These are phyloP conservation scores for Wickerhamia fluorescens DNA, from an alignment of 805 yeast species.

Conservation along the genomic window DNA sequence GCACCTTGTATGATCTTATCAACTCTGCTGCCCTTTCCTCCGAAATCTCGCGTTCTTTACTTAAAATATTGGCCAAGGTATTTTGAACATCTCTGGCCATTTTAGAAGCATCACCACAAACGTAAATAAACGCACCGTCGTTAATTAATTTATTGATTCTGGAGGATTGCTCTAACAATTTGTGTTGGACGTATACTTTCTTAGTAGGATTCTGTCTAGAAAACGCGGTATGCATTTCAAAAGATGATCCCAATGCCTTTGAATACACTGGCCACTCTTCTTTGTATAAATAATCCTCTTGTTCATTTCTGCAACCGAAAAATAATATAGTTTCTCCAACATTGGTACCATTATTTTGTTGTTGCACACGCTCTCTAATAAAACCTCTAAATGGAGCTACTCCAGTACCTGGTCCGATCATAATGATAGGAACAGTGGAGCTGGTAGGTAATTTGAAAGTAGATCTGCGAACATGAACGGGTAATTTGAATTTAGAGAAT, in stretches of 20 bases:
- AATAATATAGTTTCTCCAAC: slow-evolving; percentile 73
- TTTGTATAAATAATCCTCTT: slow-evolving; percentile 76
- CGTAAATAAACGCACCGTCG: slow-evolving; percentile 81
- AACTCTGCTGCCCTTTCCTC: slow-evolving; percentile 68
- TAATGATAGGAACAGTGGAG: slow-evolving; percentile 74
- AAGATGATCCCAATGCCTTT: slow-evolving; percentile 49
- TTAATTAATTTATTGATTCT: slow-evolving; percentile 48
- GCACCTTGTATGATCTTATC: slow-evolving; percentile 70
- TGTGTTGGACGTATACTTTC: slow-evolving; percentile 82
- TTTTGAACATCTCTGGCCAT: slow-evolving; percentile 94
- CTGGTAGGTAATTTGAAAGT: slow-evolving; percentile 89
- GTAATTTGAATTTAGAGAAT: slow-evolving; percentile 53
- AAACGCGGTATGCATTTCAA: slow-evolving; percentile 77
- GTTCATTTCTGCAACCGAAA: slow-evolving; percentile 78
- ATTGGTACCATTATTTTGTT: slow-evolving; percentile 25
- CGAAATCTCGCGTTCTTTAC: slow-evolving; percentile 54
- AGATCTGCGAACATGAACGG: slow-evolving; percentile 91
- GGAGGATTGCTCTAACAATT: slow-evolving; percentile 46
- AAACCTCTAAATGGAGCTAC: slow-evolving; percentile 98
- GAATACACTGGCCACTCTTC: slow-evolving; percentile 85
- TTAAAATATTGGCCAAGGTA: slow-evolving; percentile 56
- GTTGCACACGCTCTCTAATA: slow-evolving; percentile 73
- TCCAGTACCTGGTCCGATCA: slow-evolving; percentile 98
- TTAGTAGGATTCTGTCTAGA: slow-evolving; percentile 58
- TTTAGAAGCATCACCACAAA: slow-evolving; percentile 93